phyloP scores from a whole-genome alignment of 2,329 filamentous ascomycete species.

The Sporothrix dimorphospora region DNA sequence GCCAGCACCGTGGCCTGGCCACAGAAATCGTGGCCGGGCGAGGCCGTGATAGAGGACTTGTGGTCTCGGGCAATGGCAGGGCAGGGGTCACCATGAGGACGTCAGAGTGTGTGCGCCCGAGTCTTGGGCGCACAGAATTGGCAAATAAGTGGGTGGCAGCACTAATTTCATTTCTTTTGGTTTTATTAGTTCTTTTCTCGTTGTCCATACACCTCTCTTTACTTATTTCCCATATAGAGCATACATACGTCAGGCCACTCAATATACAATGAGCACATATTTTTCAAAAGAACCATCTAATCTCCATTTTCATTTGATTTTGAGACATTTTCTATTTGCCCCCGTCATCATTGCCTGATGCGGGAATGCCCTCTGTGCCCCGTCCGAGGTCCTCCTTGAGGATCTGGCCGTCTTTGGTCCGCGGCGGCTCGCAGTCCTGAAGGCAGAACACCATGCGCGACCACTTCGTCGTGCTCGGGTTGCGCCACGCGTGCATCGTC shows the following conservation, averaged over 20 bases:
- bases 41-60: neutral
- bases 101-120: too few species aligned
- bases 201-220: too few species aligned
- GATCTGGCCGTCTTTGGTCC: neutral
- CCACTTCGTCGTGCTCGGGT: conserved; percentile 52
- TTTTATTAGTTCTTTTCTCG: too few species aligned
- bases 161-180: too few species aligned
- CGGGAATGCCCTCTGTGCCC: neutral
- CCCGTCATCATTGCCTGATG: neutral
- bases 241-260: too few species aligned
- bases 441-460: conserved; percentile 50
- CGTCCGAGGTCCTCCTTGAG: neutral
- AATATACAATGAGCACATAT: neutral
- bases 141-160: too few species aligned
- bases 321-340: neutral
- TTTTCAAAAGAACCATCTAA: too few species aligned
- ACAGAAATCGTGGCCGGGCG: neutral
- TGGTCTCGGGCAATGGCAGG: neutral
- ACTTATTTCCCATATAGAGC: too few species aligned
- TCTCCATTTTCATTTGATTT: neutral
- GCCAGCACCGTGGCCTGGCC: conserved; percentile 1
- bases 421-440: conserved; percentile 41
- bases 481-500: conserved; percentile 59
- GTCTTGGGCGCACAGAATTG: too few species aligned
- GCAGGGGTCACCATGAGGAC: neutral